Evolutionary conservation across 306 rosid genomes (phyloP), one percentile per base, ranked within the genome.

Genomic region (Cucurbita maxima): DNA sequence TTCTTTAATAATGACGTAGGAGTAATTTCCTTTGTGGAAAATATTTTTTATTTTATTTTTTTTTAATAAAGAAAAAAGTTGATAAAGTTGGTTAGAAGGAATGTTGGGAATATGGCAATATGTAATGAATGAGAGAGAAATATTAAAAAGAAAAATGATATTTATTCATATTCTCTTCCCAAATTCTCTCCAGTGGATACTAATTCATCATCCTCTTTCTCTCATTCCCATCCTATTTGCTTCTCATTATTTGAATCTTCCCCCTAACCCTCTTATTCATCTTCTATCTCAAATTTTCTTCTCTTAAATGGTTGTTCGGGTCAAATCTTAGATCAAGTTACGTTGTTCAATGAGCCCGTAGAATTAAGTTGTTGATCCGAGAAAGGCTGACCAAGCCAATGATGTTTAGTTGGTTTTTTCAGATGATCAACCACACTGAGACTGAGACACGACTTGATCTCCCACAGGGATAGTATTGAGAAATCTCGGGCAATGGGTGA

Each of bases 21-120:
- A 38, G 43, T 40, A 16, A 62, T 19, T 62, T 62, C 40, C 7
- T 61, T 7, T 4, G 30, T 38, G 50, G 19, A 58, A 58, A 58
- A 58, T 10, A 57, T 52, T 6, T 14, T 51, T 51, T 13, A 0
- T 51, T 50, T 48, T 8, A 1, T 47, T 48, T 12, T 16, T 52
- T 25, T 25, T 25, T 25, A 22, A 22, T 22, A 22, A 22, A 22
- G 25, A 22, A 10, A 59, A 34, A 59, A 59, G 34, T 55, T 9
- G 38, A 58, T 2, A 51, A 4, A 51, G 5, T 41, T 41, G 52
- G 19, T 64, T 64, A 64, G 10, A 41, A 64, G 43, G 37, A 43
- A 64, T 64, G 71, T 64, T 64, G 71, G 71, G 71, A 64, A 64
- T 64, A 64, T 64, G n/a, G 22, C 64, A 59, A 59, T 59, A 59